Base-by-base conservation (phyloP, 176 grass and related monocot species). In the Avena atlantica region DNA sequence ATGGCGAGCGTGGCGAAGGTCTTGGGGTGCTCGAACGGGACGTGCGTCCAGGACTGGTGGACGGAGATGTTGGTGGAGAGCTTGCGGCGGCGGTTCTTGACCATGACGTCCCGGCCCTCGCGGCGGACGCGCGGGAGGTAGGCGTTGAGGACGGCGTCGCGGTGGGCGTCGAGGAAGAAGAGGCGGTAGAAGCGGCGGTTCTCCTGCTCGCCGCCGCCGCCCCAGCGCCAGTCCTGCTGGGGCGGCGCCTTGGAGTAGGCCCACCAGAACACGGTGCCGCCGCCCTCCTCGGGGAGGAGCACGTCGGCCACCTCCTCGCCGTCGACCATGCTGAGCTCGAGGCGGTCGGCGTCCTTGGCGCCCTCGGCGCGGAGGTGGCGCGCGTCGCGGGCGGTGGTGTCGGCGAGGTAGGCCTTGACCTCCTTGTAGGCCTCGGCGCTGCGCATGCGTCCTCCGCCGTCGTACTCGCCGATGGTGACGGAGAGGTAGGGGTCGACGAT, bases 1-100 rank as follows among this genome's bases (percentile, higher is more conserved):
- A 93, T 93, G 79, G 92, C 92, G 25, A 93, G 86, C 37, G 86
- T 93, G 59, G 58, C 74, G 74, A 93, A 93, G 36, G 57, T 93
- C 70, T 90, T 90, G 23, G 92, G 92, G 88, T 93, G 92, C 88
- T 93, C 82, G 79, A 91, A 93, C 42, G 53, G 49, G 0, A 93
- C 86, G 57, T 93, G 86, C 1, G 60, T 63, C 60, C 60, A 42
- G 40, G 40, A 90, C 12, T 76, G 11, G 27, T 20, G 14, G 3
- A 25, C 50, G 58, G 78, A 65, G 88, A 86, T 88, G 83, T 90
- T 93, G n/a, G 88, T 90, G 82, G 82, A 86, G 65, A 93, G 92
- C 86, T 90, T 90, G n/a, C 88, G 78, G 73, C 79, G 88, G 1
- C 92, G 83, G 78, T 90, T 93, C 66, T 42, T 19, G 4, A 90